Conservation (phyloP, 2,329 filamentous ascomycete species). For the Epichloe sibirici region DNA sequence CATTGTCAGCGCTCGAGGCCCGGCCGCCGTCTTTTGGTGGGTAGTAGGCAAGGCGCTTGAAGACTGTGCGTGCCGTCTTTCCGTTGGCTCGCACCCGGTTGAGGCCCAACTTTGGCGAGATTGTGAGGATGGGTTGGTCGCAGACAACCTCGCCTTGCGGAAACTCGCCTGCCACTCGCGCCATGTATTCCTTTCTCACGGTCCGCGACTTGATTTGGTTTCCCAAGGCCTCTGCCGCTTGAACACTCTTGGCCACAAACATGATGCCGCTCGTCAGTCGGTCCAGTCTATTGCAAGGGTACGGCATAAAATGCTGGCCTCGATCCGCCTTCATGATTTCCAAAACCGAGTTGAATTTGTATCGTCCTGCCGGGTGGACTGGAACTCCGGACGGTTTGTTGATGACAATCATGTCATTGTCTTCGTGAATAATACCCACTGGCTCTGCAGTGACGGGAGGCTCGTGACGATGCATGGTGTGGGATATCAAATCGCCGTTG, state of each 20-base stretch:
- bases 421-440: conserved; percentile 78
- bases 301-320: conserved; percentile 39
- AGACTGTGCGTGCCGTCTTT: conserved; percentile 81
- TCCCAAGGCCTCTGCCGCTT: conserved; percentile 66
- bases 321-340: conserved; percentile 83
- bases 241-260: conserved; percentile 85
- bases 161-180: conserved; percentile 81
- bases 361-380: conserved; percentile 88
- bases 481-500: conserved; percentile 85
- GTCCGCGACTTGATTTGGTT: conserved; percentile 66
- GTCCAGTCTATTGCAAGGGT: conserved; percentile 86
- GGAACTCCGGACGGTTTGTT: conserved; percentile 93
- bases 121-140: conserved; percentile 84
- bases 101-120: conserved; percentile 87
- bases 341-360: conserved; percentile 88
- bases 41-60: conserved; percentile 88
- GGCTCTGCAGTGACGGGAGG: conserved; percentile 76
- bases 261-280: conserved; percentile 91
- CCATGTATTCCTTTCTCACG: conserved; percentile 91
- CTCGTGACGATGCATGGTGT: conserved; percentile 91
- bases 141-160: conserved; percentile 85
- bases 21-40: conserved; percentile 32
- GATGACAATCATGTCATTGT: conserved; percentile 87
- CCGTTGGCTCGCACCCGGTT: conserved; percentile 92
- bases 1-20: conserved; percentile 11